These are phyloP conservation scores for Penicillium vulpinum DNA, from an alignment of 2,329 filamentous ascomycete genomes.

Conservation along the genomic window DNA sequence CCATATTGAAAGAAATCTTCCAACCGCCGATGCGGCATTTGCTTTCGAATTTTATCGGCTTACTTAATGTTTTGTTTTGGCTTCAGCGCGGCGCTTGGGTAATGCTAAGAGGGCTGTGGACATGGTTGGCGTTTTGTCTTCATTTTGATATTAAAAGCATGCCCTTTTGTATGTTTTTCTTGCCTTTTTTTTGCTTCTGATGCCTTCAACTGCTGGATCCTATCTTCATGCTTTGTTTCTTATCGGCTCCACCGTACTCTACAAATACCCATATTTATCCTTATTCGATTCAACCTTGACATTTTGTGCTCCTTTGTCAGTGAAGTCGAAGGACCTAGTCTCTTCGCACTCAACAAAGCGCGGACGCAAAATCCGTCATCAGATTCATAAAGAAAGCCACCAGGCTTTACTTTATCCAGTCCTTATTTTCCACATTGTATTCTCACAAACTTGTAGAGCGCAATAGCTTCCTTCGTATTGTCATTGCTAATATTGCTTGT, in stretches of 20 bases:
- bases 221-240: not conserved
- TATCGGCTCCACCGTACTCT: not conserved
- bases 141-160: slow-evolving; percentile 8
- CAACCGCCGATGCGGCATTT: not conserved
- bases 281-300: not conserved
- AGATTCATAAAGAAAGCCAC: not conserved
- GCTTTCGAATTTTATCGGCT: not conserved
- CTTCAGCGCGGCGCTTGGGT: slow-evolving; percentile 22
- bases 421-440: not conserved
- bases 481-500: not conserved
- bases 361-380: not conserved
- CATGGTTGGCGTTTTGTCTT: slow-evolving; percentile 9
- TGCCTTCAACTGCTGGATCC: not conserved
- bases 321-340: not conserved
- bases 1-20: slow-evolving; percentile 18
- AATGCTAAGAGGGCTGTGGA: slow-evolving; percentile 14
- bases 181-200: not conserved
- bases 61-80: slow-evolving; percentile 10
- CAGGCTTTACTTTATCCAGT: not conserved
- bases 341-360: not conserved
- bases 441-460: not conserved
- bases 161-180: no score
- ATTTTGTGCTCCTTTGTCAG: not conserved
- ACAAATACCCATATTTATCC: slow-evolving; percentile 1
- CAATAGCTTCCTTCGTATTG: not conserved